Evolutionary conservation across 2,329 filamentous ascomycete species (phyloP), one percentile per base, ranked within the genome.

Genomic region (Verticillium klebahnii): DNA sequence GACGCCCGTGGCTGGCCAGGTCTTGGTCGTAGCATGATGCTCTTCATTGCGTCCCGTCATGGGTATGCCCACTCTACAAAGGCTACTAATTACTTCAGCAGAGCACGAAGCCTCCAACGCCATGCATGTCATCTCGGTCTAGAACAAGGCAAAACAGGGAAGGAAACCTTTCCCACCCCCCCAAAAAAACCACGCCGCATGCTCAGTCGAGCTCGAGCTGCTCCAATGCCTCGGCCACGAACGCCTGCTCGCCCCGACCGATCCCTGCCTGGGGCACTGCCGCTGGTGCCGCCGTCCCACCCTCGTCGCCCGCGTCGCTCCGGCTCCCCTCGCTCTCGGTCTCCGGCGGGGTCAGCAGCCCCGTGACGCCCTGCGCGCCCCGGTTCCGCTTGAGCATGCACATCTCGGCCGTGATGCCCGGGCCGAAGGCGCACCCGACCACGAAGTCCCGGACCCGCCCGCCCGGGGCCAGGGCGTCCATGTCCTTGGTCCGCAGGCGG

Each of bases 391-490:
- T 87, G 67, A 91, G 72, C 74, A 90, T 79, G 70, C 85, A 87
- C 83, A 88, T 88, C 75, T 91, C 88, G 34, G 90, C 81, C 5
- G 84, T 73, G 65, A 91, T 86, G 0, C 89, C 89, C 0, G 89
- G 89, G 0, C 89, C 89, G 69, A 91, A 91, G 2, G 88, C 88
- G 65, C 86, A 88, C 1, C 85, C 87, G 1, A 90, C 81, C 5
- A 91, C 80, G 62, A 86, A 83, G 56, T 89, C 85, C 39, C 80
- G 67, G 59, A 74, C 73, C 17, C 75, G 75, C 2, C 81, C 82
- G 1, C 71, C 79, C 0, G 84, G 83, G 0, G 84, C 82, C 8
- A 83, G 58, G 3, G 75, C 77, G 62, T 87, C 85, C 84, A 88
- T 88, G 11, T 86, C 84, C 67, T 85, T 84, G 25, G 76, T 71